These are phyloP conservation scores for Sisymbrium irio DNA, from an alignment of 345 rosid genomes.

Conservation along the genomic window DNA sequence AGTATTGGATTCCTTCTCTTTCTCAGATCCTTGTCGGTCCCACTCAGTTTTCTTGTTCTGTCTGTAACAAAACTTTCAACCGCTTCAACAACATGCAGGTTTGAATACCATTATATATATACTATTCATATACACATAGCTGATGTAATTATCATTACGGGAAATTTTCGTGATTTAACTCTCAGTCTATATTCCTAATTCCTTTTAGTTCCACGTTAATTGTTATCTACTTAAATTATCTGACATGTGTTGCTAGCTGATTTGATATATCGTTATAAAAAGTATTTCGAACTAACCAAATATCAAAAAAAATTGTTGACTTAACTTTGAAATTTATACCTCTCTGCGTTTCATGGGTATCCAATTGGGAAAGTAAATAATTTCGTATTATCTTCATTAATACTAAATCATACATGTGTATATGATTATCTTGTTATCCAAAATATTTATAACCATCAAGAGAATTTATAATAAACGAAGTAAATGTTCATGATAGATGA, in stretches of 20 bases:
- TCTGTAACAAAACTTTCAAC: conserved; percentile 84
- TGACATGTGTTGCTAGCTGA: neutral
- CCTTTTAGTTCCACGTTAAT: neutral
- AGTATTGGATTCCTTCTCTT: conserved; percentile 87
- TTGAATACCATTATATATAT: neutral
- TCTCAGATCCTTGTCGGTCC: conserved; percentile 93
- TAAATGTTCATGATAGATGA: neutral
- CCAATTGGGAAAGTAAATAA: neutral
- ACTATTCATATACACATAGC: neutral
- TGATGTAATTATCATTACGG: neutral
- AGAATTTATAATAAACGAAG: neutral
- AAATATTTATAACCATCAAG: neutral
- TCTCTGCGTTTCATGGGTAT: neutral
- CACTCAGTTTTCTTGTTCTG: conserved; percentile 85
- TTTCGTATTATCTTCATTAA: neutral
- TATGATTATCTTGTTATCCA: neutral
- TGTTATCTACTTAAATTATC: neutral
- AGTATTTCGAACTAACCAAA: neutral
- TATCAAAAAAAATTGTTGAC: neutral
- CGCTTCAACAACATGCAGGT: conserved; percentile 98
- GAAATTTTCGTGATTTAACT: neutral
- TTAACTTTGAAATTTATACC: neutral
- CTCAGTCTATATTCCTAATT: neutral
- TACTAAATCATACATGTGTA: neutral
- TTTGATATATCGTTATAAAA: neutral